Base-by-base conservation (phyloP, 108 stramenopile species). In the Discostella stelligeroides region DNA sequence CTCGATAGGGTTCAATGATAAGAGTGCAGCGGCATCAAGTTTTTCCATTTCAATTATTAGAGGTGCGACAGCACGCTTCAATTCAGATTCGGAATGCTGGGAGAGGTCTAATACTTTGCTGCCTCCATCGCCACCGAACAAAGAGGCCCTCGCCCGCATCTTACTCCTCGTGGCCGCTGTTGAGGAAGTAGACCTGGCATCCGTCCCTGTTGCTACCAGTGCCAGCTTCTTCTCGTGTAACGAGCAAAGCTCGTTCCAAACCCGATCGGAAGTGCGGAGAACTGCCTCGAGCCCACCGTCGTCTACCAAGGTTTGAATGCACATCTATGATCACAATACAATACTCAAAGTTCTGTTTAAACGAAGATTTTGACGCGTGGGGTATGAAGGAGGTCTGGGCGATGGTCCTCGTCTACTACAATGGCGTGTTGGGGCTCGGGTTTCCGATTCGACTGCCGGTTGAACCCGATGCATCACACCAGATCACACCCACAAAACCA, bases 21-120 rank as follows among this genome's bases (percentile, higher is more conserved):
- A 72, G 48, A 86, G 64, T 11, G 71, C 66, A 2, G 73, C 63
- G 8, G 88, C 85, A 76, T 89, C 85, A 14, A 89, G 38, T 2
- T 45, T 54, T 63, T 82, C 60, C 45, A 89, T 62, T 1, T 72
- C 80, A 50, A 67, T 48, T 7, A 79, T 62, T 27, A 88, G 61
- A 10, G 85, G 85, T 21, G 66, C 4, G 14, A 72, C 59, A 3
- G 42, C 42, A 50, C 24, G 37, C 61, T 62, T 67, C 7, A 79
- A 29, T 58, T 67, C 66, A 14, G 66, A 68, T 56, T 39, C 23
- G 29, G 17, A 34, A 20, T 30, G 13, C 41, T 41, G 54, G 20
- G 41, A 27, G 15, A 41, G 54, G 11, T 27, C 34, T 13, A 17
- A 11, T 21, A 27, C 27, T 0, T 28, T 43, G 34, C 34, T 34